These are phyloP conservation scores for Spizellomyces sp. DNA, from an alignment of 192 early-diverging fungal species.

Conservation along the genomic window DNA sequence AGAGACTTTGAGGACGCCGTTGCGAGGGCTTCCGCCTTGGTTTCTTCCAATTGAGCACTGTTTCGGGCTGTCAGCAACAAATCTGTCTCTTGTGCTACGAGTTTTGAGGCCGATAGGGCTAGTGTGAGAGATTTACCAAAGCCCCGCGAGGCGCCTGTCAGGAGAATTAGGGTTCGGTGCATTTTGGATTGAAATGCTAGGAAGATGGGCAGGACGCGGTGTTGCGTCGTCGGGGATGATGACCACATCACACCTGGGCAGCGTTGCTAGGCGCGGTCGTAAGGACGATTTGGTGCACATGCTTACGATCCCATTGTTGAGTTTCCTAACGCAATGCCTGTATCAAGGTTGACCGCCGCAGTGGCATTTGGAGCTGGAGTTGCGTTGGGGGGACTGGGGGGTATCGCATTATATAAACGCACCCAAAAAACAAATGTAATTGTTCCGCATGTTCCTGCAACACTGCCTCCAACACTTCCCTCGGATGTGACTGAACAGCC, in stretches of 20 bases:
- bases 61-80: conserved; percentile 24
- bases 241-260: too few species aligned
- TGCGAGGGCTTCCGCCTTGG: neutral
- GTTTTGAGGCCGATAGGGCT: conserved; percentile 8
- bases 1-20: neutral
- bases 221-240: too few species aligned
- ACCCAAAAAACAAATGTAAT: neutral
- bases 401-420: neutral
- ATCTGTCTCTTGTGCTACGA: conserved; percentile 4
- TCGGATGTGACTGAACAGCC: neutral
- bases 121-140: conserved; percentile 34
- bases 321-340: too few species aligned
- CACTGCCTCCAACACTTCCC: neutral
- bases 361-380: conserved; percentile 4
- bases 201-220: too few species aligned
- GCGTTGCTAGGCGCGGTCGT: too few species aligned
- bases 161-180: conserved; percentile 15
- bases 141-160: conserved; percentile 45
- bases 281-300: too few species aligned
- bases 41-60: neutral
- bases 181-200: neutral
- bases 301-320: too few species aligned
- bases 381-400: neutral
- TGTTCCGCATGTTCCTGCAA: neutral
- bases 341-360: neutral